phyloP scores from a whole-genome alignment of 2,329 filamentous ascomycete species.

The Nothophaeocryptopus gaeumannii region DNA sequence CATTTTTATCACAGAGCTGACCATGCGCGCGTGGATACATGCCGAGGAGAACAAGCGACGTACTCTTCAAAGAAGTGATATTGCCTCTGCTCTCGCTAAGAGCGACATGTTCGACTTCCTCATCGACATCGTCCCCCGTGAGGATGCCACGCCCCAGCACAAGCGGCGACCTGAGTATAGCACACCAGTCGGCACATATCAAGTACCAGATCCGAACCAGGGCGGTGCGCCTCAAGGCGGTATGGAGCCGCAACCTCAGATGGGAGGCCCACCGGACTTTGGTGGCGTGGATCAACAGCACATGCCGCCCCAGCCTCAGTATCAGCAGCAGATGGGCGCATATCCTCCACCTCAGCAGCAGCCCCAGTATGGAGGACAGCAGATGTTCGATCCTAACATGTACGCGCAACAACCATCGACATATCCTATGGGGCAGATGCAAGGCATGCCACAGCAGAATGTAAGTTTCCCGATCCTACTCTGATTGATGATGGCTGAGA shows the following conservation, averaged over 20 bases:
- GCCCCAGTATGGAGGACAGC: slow-evolving; percentile 69
- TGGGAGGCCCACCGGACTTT: slow-evolving; percentile 33
- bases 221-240: slow-evolving; percentile 41
- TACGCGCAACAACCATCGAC: slow-evolving; percentile 49
- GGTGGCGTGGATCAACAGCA: slow-evolving; percentile 34
- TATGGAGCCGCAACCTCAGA: slow-evolving; percentile 32
- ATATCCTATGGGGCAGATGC: slow-evolving; percentile 33
- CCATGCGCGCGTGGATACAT: slow-evolving; percentile 99
- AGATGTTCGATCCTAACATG: slow-evolving; percentile 80
- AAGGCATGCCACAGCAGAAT: slow-evolving; percentile 31
- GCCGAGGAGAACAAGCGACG: slow-evolving; percentile 98
- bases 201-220: slow-evolving; percentile 51
- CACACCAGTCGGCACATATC: slow-evolving; percentile 42
- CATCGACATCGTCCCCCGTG: slow-evolving; percentile 95
- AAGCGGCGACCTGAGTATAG: slow-evolving; percentile 59
- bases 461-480: slow-evolving; percentile 16
- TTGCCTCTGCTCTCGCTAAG: slow-evolving; percentile 91
- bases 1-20: slow-evolving; percentile 92
- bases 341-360: slow-evolving; percentile 81
- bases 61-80: slow-evolving; percentile 92
- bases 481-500: slow-evolving; percentile 9
- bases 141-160: slow-evolving; percentile 82
- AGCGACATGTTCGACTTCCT: slow-evolving; percentile 99
- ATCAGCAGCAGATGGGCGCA: slow-evolving; percentile 75
- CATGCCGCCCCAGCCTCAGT: slow-evolving; percentile 47